A percentile compares a stretch with the other conserved stretches of the same genome.
These are phyloP conservation scores for Eimeria falciformis DNA, from an alignment of 169 alveolate genomes.

Conservation along the genomic window DNA sequence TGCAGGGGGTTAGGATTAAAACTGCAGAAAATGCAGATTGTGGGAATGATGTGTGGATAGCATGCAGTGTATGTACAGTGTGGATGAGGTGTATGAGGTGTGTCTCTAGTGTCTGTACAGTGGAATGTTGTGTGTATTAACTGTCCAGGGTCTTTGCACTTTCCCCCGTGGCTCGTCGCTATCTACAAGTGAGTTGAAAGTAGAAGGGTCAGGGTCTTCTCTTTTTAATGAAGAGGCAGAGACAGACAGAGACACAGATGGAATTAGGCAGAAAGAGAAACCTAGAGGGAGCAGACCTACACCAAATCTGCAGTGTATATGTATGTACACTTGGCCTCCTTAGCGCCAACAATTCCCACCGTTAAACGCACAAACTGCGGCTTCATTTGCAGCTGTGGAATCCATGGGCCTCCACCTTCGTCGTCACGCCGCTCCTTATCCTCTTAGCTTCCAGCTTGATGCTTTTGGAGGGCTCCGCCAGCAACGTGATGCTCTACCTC, in stretches of 20 bases:
- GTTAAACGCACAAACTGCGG: not conserved
- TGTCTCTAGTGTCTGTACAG: no score
- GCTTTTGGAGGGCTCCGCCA: slow-evolving; percentile 52
- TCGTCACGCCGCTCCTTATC: slow-evolving; percentile 57
- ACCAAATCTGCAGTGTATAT: no score
- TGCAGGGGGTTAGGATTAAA: no score
- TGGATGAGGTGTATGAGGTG: no score
- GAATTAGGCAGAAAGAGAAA: no score
- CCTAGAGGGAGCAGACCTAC: no score
- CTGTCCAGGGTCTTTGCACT: slow-evolving; percentile 55
- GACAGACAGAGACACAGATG: no score
- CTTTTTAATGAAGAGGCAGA: not conserved
- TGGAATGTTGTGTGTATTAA: no score
- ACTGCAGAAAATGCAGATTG: no score
- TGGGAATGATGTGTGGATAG: no score
- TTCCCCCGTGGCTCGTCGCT: slow-evolving; percentile 65
- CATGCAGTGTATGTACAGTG: no score
- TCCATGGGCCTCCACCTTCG: slow-evolving; percentile 69
- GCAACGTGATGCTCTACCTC: slow-evolving; percentile 45
- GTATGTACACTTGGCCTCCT: not conserved
- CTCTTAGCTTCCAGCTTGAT: slow-evolving; percentile 29
- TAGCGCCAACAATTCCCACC: not conserved
- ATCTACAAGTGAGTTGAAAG: slow-evolving; percentile 7
- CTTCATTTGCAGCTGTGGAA: slow-evolving; percentile 44
- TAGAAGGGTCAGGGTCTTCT: not conserved